These are phyloP conservation scores for Spizellomyces punctatus DNA, from an alignment of 192 early-diverging fungal genomes.

Conservation along the genomic window DNA sequence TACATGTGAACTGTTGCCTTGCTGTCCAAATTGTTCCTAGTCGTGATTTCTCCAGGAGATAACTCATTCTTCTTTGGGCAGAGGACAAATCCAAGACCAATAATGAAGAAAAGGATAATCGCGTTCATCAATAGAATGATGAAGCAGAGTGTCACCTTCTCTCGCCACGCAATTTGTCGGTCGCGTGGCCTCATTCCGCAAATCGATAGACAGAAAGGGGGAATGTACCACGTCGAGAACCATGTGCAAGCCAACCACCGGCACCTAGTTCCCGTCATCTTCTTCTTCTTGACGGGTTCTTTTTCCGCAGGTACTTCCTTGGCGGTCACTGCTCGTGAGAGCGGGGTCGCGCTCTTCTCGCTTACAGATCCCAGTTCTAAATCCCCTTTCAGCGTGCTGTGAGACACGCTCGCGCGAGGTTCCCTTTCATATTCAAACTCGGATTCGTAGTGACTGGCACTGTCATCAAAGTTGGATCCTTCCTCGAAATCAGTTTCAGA, in stretches of 20 bases:
- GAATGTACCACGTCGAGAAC: conserved; percentile 78
- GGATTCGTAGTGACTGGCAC: conserved; percentile 46
- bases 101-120: conserved; percentile 82
- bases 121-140: conserved; percentile 83
- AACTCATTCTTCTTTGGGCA: conserved; percentile 75
- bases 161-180: conserved; percentile 95
- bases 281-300: conserved; percentile 33
- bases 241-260: conserved; percentile 84
- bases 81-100: conserved; percentile 65
- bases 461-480: conserved; percentile 28
- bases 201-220: conserved; percentile 60
- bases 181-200: conserved; percentile 83
- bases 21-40: conserved; percentile 21
- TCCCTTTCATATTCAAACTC: conserved; percentile 43
- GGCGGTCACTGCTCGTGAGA: background rate
- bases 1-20: conserved; percentile 50
- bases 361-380: conserved; percentile 23
- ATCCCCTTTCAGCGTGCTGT: conserved; percentile 16
- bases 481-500: conserved; percentile 20
- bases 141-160: conserved; percentile 92
- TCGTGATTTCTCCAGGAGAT: conserved; percentile 48
- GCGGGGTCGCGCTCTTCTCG: conserved; percentile 2
- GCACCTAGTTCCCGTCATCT: conserved; percentile 60
- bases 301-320: conserved; percentile 22
- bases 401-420: conserved; percentile 10